Evolutionary conservation across 2,329 filamentous ascomycete genomes (phyloP).

Genomic region (Pseudogymnoascus sp.): DNA sequence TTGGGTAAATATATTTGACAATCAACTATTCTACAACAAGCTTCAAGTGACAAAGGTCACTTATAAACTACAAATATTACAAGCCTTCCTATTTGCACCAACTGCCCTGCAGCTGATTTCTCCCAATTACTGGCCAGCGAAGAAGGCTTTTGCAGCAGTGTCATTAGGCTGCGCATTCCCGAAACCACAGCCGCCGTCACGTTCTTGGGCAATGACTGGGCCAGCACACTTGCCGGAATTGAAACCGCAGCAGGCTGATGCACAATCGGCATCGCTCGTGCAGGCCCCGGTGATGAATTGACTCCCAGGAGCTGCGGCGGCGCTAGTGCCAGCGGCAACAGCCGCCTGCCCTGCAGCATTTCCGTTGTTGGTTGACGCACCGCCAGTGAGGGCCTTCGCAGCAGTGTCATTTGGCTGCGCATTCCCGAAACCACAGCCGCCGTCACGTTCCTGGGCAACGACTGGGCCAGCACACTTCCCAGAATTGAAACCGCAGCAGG

Average conservation of each 20-base stretch:
- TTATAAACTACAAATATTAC: background rate
- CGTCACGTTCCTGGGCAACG: conserved; percentile 30
- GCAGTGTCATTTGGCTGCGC: conserved; percentile 15
- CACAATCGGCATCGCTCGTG: conserved; percentile 30
- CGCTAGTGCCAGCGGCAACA: background rate
- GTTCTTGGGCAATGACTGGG: conserved; percentile 29
- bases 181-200: conserved; percentile 34
- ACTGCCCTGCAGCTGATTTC: background rate
- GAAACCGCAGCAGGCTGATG: conserved; percentile 30
- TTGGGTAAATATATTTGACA: background rate
- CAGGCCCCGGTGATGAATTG: conserved; percentile 35
- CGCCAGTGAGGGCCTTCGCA: background rate
- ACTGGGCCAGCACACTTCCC: conserved; percentile 32
- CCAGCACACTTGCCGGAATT: conserved; percentile 30
- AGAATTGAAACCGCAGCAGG: conserved; percentile 20
- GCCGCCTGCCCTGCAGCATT: background rate
- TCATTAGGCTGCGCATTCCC: conserved; percentile 18
- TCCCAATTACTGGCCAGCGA: background rate
- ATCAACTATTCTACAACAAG: background rate
- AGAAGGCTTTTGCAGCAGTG: conserved; percentile 14
- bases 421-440: conserved; percentile 31
- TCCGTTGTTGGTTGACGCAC: background rate
- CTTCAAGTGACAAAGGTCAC: background rate
- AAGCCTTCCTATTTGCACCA: background rate
- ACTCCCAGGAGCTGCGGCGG: conserved; percentile 18